Conservation (phyloP, 768 basidiomycete species). For the Boletus sp. region DNA sequence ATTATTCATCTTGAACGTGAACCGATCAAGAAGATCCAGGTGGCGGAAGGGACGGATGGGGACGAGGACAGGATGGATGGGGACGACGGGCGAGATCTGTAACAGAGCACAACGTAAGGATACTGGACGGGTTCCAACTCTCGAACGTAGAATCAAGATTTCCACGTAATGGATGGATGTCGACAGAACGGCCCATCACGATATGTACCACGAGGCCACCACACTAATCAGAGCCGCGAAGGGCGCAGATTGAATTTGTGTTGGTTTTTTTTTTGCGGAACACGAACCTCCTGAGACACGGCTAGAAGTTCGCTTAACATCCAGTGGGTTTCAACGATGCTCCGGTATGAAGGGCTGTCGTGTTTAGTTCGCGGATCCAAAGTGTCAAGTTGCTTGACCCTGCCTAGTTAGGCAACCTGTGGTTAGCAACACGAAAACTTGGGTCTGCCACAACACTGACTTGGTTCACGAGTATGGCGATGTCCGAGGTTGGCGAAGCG, state of each 20-base stretch:
- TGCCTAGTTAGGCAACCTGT: conserved; percentile 8
- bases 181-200: conserved; percentile 1
- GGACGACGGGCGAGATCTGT: neutral
- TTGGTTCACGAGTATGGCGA: neutral
- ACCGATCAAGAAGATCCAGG: conserved; percentile 15
- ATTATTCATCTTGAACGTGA: conserved; percentile 13
- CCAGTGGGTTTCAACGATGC: neutral
- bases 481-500: conserved; percentile 7
- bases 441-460: too few relatives aligned
- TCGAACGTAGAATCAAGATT: conserved; percentile 6
- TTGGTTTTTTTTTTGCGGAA: neutral
- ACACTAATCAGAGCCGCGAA: neutral
- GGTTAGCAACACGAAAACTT: too few relatives aligned
- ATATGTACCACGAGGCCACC: conserved; percentile 11
- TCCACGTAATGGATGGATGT: conserved; percentile 13
- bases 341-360: neutral
- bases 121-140: neutral
- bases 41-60: neutral
- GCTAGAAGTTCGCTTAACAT: neutral
- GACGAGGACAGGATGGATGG: neutral
- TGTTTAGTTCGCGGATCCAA: neutral
- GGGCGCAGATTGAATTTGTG: neutral
- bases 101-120: conserved; percentile 2
- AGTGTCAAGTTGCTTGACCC: neutral
- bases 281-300: neutral